These are phyloP conservation scores for Bipolaris bicolor DNA, from an alignment of 2,329 filamentous ascomycete species.

Conservation along the genomic window DNA sequence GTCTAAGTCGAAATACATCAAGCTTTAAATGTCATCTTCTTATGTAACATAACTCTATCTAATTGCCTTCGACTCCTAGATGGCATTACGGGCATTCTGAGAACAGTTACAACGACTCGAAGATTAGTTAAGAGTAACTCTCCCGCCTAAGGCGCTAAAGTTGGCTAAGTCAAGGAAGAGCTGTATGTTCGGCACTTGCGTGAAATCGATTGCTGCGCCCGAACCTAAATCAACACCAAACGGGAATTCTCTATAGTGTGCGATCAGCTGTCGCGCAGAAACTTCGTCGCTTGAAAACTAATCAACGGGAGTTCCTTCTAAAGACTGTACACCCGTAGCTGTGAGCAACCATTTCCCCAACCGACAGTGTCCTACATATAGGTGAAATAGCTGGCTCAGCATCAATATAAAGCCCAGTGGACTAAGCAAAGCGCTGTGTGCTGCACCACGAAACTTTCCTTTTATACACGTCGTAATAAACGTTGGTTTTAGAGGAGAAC, in stretches of 20 bases:
- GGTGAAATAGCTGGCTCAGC: neutral
- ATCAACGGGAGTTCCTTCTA: neutral
- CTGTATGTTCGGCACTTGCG: conserved; percentile 3
- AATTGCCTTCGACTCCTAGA: neutral
- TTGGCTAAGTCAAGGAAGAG: conserved; percentile 6
- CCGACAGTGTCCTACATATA: neutral
- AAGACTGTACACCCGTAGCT: conserved; percentile 1
- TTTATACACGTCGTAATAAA: neutral
- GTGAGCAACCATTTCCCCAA: conserved; percentile 3
- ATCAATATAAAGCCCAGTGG: neutral
- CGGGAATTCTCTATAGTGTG: neutral
- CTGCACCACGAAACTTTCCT: neutral
- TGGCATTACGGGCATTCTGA: neutral
- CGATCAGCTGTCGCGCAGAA: neutral
- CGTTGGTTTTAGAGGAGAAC: neutral
- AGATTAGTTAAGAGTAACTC: neutral
- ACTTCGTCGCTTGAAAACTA: neutral
- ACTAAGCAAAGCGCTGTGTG: neutral
- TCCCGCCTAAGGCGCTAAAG: neutral
- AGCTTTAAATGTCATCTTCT: neutral
- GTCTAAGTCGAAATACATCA: neutral
- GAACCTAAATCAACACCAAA: neutral
- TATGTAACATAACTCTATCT: neutral
- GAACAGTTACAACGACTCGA: neutral
- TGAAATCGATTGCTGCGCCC: neutral